A percentile compares a stretch with the other conserved stretches of the same genome.
phyloP scores from a whole-genome alignment of 306 rosid genomes.

The Prunus mira region DNA sequence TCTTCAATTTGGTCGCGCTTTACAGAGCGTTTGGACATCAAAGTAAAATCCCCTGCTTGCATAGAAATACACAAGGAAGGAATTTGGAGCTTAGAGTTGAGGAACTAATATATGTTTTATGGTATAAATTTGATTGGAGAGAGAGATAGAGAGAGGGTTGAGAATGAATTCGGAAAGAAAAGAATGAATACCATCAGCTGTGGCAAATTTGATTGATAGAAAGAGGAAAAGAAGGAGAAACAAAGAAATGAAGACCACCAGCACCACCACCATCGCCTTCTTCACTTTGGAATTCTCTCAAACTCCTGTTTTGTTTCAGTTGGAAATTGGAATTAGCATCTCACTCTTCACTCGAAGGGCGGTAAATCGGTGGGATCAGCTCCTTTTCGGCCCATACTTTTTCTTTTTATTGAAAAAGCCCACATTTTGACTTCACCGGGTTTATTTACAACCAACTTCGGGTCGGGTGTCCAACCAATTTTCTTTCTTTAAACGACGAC shows the following conservation, averaged over 20 bases:
- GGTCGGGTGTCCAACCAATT: neutral
- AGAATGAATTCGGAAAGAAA: neutral
- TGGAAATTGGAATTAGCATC: too few species aligned
- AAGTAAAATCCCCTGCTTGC: conserved; percentile 72
- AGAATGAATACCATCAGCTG: conserved; percentile 54
- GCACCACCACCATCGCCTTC: conserved; percentile 14
- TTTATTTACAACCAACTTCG: too few species aligned
- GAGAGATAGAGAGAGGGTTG: too few species aligned
- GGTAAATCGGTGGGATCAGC: too few species aligned
- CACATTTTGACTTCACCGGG: neutral
- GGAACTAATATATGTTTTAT: neutral
- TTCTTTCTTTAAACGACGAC: neutral
- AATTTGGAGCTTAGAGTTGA: neutral
- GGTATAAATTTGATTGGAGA: neutral
- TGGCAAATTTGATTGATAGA: conserved; percentile 48
- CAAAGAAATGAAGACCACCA: conserved; percentile 27
- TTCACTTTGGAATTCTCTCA: neutral
- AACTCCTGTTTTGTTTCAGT: neutral
- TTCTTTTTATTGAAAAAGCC: neutral
- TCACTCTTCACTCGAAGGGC: too few species aligned
- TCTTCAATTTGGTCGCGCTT: conserved; percentile 73
- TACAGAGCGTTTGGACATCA: conserved; percentile 61
- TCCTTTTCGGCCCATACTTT: neutral
- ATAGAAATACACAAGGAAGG: neutral
- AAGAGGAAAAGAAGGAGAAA: conserved; percentile 18